Base-by-base conservation (phyloP, 1,284 basidiomycete genomes). In the Stereum hirsutum region DNA sequence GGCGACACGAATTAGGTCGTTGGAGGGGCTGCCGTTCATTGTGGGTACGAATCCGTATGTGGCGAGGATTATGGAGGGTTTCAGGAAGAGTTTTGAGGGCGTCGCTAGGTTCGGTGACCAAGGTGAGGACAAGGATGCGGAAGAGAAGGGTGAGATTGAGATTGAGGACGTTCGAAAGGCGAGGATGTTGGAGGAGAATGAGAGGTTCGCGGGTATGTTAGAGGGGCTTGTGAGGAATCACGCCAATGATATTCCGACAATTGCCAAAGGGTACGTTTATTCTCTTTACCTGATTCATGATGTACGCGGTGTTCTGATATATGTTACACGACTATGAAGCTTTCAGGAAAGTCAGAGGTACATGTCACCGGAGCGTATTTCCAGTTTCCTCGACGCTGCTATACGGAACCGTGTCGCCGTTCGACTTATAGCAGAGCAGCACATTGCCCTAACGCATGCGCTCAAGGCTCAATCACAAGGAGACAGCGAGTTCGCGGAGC, bases 41-140 rank as follows among this genome's bases (percentile, higher is more conserved):
- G 90, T 93, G 30, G 90, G 88, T 14, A 89, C 86, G 47, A 94
- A 95, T 57, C 91, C 91, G 4, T 90, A 87, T 62, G 77, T 95
- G 25, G 74, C 83, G 6, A 78, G 74, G 45, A 82, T 81, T 6
- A 72, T 92, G 44, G 68, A 82, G 44, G 72, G 84, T 10, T 89
- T 91, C 62, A 72, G 78, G 49, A 72, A 77, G 26, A 84, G 83
- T 54, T 92, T 94, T 57, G 66, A 75, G 44, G 77, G 76, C 53
- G 67, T 93, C 23, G 80, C 83, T 19, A 81, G 70, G 15, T n/a
- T n/a, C n/a, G n/a, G n/a, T n/a, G n/a, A n/a, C n/a, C n/a, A n/a
- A n/a, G n/a, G n/a, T n/a, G n/a, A n/a, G n/a, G n/a, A n/a, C n/a
- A n/a, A n/a, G n/a, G n/a, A n/a, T n/a, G n/a, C n/a, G n/a, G n/a